A percentile compares a stretch with the other conserved stretches of the same genome.
These are phyloP conservation scores for Cadophora gregata DNA, from an alignment of 2,329 filamentous ascomycete genomes.

Conservation along the genomic window DNA sequence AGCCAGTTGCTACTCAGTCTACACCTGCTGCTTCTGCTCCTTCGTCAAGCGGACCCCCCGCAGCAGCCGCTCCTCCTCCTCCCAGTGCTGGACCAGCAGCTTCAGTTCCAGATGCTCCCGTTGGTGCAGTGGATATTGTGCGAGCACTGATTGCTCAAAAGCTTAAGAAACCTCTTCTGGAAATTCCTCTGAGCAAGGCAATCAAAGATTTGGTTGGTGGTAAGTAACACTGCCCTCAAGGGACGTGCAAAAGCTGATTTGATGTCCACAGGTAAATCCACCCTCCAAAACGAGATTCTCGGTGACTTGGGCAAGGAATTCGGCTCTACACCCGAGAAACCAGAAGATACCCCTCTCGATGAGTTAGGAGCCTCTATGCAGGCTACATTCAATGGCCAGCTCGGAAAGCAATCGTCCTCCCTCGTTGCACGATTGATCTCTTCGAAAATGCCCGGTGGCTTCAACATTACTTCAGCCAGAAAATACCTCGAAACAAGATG, in stretches of 20 bases:
- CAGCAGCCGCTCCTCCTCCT: constrained; percentile 61
- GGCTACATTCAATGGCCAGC: constrained; percentile 96
- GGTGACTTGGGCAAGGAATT: constrained; percentile 99
- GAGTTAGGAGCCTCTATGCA: constrained; percentile 96
- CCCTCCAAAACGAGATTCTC: constrained; percentile 97
- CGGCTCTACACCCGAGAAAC: constrained; percentile 96
- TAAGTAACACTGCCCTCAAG: constrained; percentile 52
- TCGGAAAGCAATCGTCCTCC: constrained; percentile 94
- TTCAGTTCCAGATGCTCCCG: constrained; percentile 83
- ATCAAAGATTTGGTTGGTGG: constrained; percentile 99
- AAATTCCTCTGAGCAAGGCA: constrained; percentile 92
- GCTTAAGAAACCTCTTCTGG: constrained; percentile 89
- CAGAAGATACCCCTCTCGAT: constrained; percentile 95
- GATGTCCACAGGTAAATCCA: constrained; percentile 80
- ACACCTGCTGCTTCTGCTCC: constrained; percentile 51
- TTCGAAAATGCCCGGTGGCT: constrained; percentile 99
- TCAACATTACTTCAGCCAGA: constrained; percentile 95
- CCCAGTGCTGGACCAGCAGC: constrained; percentile 85
- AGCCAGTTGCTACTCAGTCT: constrained; percentile 56
- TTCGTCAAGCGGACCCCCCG: constrained; percentile 59
- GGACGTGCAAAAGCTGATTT: constrained; percentile 26
- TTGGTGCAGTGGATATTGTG: constrained; percentile 88
- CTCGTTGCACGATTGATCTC: constrained; percentile 94
- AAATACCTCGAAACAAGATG: constrained; percentile 96
- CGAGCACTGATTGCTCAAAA: constrained; percentile 93